A percentile compares a stretch with the other conserved stretches of the same genome.
Conservation (phyloP, 2,329 filamentous ascomycete species). For the Fusarium virguliforme region DNA sequence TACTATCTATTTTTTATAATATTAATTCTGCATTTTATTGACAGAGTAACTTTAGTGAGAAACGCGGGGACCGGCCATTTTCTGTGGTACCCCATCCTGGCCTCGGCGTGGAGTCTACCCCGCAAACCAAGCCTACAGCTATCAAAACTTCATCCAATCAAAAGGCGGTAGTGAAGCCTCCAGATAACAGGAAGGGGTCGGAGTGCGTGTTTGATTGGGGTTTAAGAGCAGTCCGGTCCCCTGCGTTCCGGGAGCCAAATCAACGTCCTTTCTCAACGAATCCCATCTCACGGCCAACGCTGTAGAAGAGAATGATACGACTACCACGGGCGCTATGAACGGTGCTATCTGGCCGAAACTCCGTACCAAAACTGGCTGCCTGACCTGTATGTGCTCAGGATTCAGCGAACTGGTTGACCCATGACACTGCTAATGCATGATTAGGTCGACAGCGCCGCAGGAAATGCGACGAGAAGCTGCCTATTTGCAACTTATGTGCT, state of each 20-base stretch:
- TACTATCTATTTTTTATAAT: too few relatives aligned
- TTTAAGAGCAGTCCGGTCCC: too few relatives aligned
- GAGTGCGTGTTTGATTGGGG: too few relatives aligned
- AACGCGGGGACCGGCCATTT: too few relatives aligned
- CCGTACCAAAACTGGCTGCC: slow-evolving; percentile 42
- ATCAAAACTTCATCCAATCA: background rate
- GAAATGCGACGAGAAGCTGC: slow-evolving; percentile 38
- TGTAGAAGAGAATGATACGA: background rate
- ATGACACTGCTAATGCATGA: background rate
- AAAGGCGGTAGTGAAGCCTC: background rate
- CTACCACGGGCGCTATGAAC: slow-evolving; percentile 13
- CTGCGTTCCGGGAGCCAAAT: too few relatives aligned
- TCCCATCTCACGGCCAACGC: too few relatives aligned
- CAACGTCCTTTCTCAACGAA: too few relatives aligned
- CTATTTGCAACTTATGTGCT: slow-evolving; percentile 27
- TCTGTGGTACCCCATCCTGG: background rate
- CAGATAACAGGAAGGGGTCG: background rate
- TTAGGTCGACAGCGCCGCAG: slow-evolving; percentile 40
- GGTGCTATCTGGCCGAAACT: slow-evolving; percentile 17
- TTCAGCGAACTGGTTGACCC: too few relatives aligned
- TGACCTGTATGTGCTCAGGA: slow-evolving; percentile 29
- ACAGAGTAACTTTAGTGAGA: too few relatives aligned
- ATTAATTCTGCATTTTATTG: too few relatives aligned
- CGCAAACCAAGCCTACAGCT: slow-evolving; percentile 1
- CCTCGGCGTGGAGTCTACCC: slow-evolving; percentile 2